These are phyloP conservation scores for Aspergillus mulundensis DNA, from an alignment of 495 filamentous ascomycete genomes.

Conservation along the genomic window DNA sequence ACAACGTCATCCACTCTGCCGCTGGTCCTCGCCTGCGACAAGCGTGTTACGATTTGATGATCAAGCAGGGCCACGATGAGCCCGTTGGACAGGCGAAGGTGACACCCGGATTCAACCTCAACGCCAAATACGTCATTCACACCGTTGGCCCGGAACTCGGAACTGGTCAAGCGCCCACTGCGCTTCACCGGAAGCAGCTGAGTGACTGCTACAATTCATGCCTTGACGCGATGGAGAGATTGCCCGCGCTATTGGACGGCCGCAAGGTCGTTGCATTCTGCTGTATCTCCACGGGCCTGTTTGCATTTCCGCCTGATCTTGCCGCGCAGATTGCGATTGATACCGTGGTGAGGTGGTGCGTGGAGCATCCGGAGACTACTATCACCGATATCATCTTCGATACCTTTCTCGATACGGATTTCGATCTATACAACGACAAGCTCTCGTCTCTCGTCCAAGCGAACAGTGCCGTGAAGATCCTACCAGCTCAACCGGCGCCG, in stretches of 20 bases:
- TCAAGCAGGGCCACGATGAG: conserved; percentile 11
- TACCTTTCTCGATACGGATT: conserved; percentile 19
- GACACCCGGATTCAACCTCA: conserved; percentile 23
- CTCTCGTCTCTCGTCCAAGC: not conserved
- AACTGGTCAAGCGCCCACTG: not conserved
- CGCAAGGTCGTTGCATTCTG: conserved; percentile 23
- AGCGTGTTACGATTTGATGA: conserved; percentile 19
- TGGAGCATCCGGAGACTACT: conserved; percentile 11
- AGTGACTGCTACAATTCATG: conserved; percentile 19
- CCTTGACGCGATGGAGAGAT: conserved; percentile 11
- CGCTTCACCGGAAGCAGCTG: conserved; percentile 9
- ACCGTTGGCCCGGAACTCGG: conserved; percentile 25
- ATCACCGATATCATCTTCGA: conserved; percentile 26
- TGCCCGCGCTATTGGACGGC: conserved; percentile 14
- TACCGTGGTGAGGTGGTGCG: conserved; percentile 17
- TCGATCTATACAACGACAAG: conserved; percentile 12
- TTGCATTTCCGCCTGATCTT: conserved; percentile 21
- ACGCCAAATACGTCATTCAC: conserved; percentile 19
- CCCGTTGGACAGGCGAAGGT: conserved; percentile 15
- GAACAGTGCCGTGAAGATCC: not conserved
- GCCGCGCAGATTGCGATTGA: conserved; percentile 20
- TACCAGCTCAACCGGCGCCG: not conserved
- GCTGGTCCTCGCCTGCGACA: conserved; percentile 24
- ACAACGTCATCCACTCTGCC: conserved; percentile 26
- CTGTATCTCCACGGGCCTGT: conserved; percentile 26